A percentile compares a stretch with the other conserved stretches of the same genome.
Conservation (phyloP, 139 green algal genomes). For the Chlamydomonas sp. region DNA sequence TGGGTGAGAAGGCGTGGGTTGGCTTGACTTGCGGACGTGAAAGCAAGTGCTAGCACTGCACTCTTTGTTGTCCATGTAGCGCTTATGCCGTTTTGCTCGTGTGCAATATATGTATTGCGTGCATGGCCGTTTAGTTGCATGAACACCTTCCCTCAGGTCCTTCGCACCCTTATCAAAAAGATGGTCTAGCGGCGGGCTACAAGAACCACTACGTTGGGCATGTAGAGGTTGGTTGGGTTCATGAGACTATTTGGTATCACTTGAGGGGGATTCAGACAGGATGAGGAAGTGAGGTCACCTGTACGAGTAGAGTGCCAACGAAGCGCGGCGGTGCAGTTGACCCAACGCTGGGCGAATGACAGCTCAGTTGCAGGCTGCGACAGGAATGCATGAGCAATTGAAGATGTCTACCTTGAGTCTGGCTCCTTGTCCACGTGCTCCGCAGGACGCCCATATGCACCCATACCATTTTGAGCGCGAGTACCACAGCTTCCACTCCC, state of each 20-base stretch:
- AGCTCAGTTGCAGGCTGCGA: no score
- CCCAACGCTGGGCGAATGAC: no score
- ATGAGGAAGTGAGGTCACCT: neutral
- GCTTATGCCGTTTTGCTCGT: neutral
- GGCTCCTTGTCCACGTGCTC: neutral
- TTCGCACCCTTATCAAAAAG: constrained; percentile 76
- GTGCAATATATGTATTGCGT: neutral
- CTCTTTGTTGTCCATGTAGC: no score
- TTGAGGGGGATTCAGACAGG: no score
- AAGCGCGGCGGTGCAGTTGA: no score
- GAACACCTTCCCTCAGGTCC: constrained; percentile 56
- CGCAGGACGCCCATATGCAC: constrained; percentile 49
- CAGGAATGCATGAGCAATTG: no score
- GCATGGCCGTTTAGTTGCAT: neutral
- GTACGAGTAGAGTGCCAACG: no score
- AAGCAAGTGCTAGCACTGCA: no score
- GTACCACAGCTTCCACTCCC: constrained; percentile 87
- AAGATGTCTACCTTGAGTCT: no score
- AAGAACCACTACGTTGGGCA: constrained; percentile 87
- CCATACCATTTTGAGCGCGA: constrained; percentile 69
- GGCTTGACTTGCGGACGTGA: no score
- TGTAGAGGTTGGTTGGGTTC: constrained; percentile 66
- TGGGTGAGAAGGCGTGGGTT: constrained; percentile 48
- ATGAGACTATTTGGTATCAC: no score
- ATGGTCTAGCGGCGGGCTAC: constrained; percentile 77